Evolutionary conservation across 805 yeast genomes (phyloP), one percentile per base, ranked within the genome.

Genomic region (Millerago galiae): DNA sequence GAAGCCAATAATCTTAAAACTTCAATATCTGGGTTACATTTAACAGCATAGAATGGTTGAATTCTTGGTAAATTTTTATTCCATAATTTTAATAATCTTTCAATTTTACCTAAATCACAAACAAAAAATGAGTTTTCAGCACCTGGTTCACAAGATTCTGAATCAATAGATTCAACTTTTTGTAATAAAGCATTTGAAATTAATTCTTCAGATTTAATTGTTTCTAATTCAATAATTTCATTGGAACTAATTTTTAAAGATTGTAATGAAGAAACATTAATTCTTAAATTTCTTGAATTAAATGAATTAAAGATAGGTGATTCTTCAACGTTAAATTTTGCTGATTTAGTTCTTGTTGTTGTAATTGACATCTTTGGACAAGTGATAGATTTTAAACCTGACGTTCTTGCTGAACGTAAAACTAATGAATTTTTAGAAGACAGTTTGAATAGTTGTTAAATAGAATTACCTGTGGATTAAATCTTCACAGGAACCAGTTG

Each of bases 21-120:
- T 42, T 66, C 66, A 7, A 66, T 53, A 58, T 88, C 81, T 31
- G 89, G 83, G 68, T 91, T 91, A 67, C 98, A 91, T 65, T 91
- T 91, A 52, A 91, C 93, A 15, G 99, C 99, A 63, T 90, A 91
- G 58, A 74, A 82, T n/a, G 97, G 96, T 43, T 75, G 74, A 30
- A 91, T 81, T 35, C 80, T 68, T 16, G 96, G 95, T 55, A 91
- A 69, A 32, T 68, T 60, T 17, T 51, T 39, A 25, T 60, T 57
- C 97, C 98, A 91, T 33, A 76, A 66, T n/a, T 62, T 48, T 46
- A 71, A 72, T 42, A 88, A 71, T 44, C 81, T 71, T 46, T 68
- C 68, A 29, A 93, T 74, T 54, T 83, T 81, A 25, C 85, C 87
- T 47, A 88, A 63, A 63, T 91, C 96, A 52, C 93, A 85, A 35